A percentile compares a stretch with the other conserved stretches of the same genome.
Evolutionary conservation across 2,329 filamentous ascomycete genomes (phyloP).

Genomic region (Eurotiales sp.): DNA sequence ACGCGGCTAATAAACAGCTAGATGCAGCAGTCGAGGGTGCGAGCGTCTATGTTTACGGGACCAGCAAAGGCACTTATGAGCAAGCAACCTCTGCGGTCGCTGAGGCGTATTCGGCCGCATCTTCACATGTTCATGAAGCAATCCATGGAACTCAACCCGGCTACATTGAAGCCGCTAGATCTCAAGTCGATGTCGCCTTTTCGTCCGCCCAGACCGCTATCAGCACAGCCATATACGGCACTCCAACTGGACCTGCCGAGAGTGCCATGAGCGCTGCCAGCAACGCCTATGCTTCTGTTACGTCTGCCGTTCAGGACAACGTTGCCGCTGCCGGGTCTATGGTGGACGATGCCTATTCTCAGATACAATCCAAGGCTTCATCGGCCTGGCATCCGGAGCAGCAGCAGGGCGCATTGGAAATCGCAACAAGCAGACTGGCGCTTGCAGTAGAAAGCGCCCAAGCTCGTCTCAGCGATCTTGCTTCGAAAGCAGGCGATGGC

Average conservation of each 20-base stretch:
- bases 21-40: no score
- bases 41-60: no score
- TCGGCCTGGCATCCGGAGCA: slow-evolving; percentile 4
- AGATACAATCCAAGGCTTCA: slow-evolving; percentile 1
- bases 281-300: slow-evolving; percentile 43
- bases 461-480: slow-evolving; percentile 29
- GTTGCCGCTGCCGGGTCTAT: slow-evolving; percentile 7
- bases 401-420: slow-evolving; percentile 28
- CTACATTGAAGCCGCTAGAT: no score
- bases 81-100: no score
- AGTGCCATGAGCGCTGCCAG: slow-evolving; percentile 43
- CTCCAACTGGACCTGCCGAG: slow-evolving; percentile 44
- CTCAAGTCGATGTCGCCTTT: no score
- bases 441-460: slow-evolving; percentile 5
- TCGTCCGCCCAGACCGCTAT: no score
- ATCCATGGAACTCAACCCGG: no score
- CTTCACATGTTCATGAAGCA: no score
- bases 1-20: no score
- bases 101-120: no score
- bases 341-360: slow-evolving; percentile 1
- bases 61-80: no score
- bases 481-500: slow-evolving; percentile 29
- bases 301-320: slow-evolving; percentile 41
- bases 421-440: slow-evolving; percentile 18
- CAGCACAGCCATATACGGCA: no score